Evolutionary conservation across 2,329 filamentous ascomycete species (phyloP), one percentile per base, ranked within the genome.

Genomic region (Phaeosphaeria sp.): DNA sequence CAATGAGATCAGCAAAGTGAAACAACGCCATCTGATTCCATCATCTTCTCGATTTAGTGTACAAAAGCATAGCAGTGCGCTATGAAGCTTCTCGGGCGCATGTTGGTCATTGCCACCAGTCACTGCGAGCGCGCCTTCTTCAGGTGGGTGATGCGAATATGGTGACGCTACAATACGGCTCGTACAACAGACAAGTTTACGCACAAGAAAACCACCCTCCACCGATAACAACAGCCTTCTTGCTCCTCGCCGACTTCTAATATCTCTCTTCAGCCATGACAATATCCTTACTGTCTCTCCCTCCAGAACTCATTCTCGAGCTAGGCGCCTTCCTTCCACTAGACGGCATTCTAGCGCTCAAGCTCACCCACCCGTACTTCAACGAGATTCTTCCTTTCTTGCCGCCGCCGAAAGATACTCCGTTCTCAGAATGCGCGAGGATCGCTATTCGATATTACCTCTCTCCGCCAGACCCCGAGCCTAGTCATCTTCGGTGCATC

Each of bases 301-400:
- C 79, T 9, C 65, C 71, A 27, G 80, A 82, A 60, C 68, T 81
- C 4, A 73, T 80, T 21, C 63, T 75, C 53, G 74, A 78, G 44
- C 71, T 81, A 45, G 59, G 67, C 43, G 64, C 74, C 25, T 59
- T 74, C 57, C 73, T 82, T 8, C 67, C 75, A 6, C 65, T 66
- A 0, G 77, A 79, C 42, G 73, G 67, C 24, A 64, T 75, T 20
- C 64, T 80, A 8, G 70, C 79, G 3, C 68, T 80, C 9, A 77
- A 77, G 45, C 73, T 81, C 43, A 69, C 73, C 6, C 68, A 74
- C 47, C 65, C 63, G 11, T 55, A 61, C 11, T 59, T 80, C 27
- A 73, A 76, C 63, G 57, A 63, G 44, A 65, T 59, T 0, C 51
- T 78, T 13, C 62, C 69, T 20, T 56, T 66, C 9, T 44, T 61